Evolutionary conservation across 2,329 filamentous ascomycete genomes (phyloP).

Genomic region (Alternaria dauci): DNA sequence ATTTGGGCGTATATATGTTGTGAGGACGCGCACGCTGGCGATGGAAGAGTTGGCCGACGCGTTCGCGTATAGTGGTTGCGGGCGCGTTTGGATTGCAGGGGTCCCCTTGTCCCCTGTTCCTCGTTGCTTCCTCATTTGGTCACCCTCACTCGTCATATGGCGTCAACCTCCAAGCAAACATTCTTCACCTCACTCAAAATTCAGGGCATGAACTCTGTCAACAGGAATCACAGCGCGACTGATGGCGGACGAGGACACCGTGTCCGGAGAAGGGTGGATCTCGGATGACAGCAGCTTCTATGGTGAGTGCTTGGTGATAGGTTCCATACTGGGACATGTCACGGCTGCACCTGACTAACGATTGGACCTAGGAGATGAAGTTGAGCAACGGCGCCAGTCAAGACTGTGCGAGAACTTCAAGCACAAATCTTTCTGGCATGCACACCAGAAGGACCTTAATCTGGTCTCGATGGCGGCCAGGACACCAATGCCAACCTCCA

Average conservation of each 20-base stretch:
- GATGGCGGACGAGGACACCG: conserved; percentile 39
- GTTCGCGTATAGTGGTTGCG: conserved; percentile 25
- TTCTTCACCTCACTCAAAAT: conserved; percentile 1
- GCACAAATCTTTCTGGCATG: conserved; percentile 28
- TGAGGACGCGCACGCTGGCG: conserved; percentile 7
- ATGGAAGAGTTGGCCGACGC: conserved; percentile 23
- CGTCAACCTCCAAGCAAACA: conserved; percentile 7
- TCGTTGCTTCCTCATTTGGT: conserved; percentile 21
- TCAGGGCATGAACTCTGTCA: conserved; percentile 13
- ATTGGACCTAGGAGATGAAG: conserved; percentile 39
- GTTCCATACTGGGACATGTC: neutral
- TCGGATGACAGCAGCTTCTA: conserved; percentile 58
- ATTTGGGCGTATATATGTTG: conserved; percentile 6
- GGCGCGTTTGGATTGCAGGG: conserved; percentile 33
- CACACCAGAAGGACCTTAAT: conserved; percentile 38
- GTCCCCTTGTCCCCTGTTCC: conserved; percentile 14
- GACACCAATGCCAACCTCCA: neutral
- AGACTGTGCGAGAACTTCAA: conserved; percentile 27
- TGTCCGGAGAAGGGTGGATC: conserved; percentile 47
- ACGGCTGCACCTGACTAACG: neutral
- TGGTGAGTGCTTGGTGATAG: conserved; percentile 41
- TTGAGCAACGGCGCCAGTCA: conserved; percentile 35
- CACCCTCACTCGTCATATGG: conserved; percentile 21
- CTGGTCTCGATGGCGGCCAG: conserved; percentile 22
- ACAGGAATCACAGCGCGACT: neutral